Evolutionary conservation across 495 filamentous ascomycete genomes (phyloP).

Genomic region (Amphirosellinia nigrospora): DNA sequence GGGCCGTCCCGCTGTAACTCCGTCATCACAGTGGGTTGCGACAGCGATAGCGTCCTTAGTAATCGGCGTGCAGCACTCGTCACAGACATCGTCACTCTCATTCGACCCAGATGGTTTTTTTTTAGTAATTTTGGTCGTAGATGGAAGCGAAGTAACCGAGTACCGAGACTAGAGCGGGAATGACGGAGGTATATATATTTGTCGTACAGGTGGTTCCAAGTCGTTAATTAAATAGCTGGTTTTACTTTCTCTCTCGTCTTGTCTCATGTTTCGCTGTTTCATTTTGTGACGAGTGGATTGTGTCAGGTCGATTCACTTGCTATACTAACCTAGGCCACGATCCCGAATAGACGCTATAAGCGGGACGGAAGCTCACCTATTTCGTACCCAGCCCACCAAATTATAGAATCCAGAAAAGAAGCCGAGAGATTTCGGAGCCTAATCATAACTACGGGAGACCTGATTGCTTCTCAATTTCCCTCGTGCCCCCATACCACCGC

Average conservation of each 20-base stretch:
- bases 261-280: background rate
- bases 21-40: background rate
- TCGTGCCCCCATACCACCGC: background rate
- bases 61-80: conserved; percentile 35
- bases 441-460: background rate
- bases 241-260: background rate
- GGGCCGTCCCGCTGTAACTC: conserved; percentile 27
- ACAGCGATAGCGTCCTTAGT: conserved; percentile 38
- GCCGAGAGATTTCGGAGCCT: background rate
- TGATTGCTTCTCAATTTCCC: background rate
- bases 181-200: background rate
- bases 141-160: background rate
- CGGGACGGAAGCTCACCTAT: background rate
- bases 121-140: background rate
- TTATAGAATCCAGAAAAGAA: background rate
- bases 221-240: conserved; percentile 8
- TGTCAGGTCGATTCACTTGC: background rate
- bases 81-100: conserved; percentile 32
- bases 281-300: background rate
- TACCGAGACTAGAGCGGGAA: background rate
- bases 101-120: background rate
- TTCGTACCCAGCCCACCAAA: background rate
- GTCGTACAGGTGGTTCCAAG: background rate
- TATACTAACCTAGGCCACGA: too few species aligned
- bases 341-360: background rate